These are phyloP conservation scores for Cadophora malorum DNA, from an alignment of 2,329 filamentous ascomycete genomes.

Conservation along the genomic window DNA sequence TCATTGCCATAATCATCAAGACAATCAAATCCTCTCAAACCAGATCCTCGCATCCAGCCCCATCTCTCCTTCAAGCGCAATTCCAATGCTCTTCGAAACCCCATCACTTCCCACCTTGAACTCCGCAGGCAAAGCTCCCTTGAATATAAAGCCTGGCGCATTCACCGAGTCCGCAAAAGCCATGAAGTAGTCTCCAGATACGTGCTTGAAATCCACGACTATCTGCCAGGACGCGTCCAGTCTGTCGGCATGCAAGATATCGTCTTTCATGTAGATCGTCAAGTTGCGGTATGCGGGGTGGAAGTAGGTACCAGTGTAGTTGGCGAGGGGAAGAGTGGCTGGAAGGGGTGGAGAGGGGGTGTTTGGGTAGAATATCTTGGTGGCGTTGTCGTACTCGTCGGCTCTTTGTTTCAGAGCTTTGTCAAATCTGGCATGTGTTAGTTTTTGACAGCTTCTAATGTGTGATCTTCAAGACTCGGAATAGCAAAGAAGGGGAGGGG, in stretches of 20 bases:
- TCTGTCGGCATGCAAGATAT: constrained; percentile 13
- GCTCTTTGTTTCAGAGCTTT: constrained; percentile 33
- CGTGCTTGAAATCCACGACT: constrained; percentile 37
- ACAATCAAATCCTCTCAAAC: constrained; percentile 37
- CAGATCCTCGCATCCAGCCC: constrained; percentile 39
- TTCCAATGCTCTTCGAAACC: constrained; percentile 31
- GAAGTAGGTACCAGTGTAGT: constrained; percentile 52
- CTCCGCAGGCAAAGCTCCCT: constrained; percentile 35
- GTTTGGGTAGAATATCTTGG: constrained; percentile 49
- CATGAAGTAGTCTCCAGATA: constrained; percentile 43
- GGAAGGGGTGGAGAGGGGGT: constrained; percentile 47
- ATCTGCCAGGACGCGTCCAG: constrained; percentile 29
- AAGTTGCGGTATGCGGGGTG: constrained; percentile 50
- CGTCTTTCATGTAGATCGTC: constrained; percentile 33
- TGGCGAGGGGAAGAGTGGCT: constrained; percentile 45
- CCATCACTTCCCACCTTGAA: constrained; percentile 40
- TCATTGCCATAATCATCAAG: neutral
- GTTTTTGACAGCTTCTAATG: neutral
- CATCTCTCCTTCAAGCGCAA: constrained; percentile 37
- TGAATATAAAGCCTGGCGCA: constrained; percentile 30
- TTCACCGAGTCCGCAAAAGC: constrained; percentile 28
- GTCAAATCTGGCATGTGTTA: constrained; percentile 24
- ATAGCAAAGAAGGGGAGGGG: neutral
- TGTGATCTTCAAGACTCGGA: neutral
- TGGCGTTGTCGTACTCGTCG: constrained; percentile 43